Percentiles rank a stretch among this genome's conserved stretches.
These are phyloP conservation scores for Neophaeococcomyces mojaviensis DNA, from an alignment of 2,329 filamentous ascomycete species.

Conservation along the genomic window DNA sequence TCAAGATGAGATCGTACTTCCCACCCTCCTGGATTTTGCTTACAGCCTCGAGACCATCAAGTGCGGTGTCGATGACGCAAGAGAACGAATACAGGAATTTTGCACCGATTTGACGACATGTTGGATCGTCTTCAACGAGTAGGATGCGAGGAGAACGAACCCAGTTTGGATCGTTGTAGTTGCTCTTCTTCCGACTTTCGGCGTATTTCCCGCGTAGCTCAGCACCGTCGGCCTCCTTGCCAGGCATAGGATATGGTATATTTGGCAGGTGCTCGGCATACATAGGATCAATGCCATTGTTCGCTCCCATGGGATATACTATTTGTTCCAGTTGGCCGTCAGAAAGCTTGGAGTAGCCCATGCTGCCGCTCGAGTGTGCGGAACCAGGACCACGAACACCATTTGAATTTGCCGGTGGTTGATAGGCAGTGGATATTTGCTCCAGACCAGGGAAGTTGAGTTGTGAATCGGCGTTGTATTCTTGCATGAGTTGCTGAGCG, in stretches of 20 bases:
- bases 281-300: slow-evolving; percentile 88
- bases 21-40: slow-evolving; percentile 66
- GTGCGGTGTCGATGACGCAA: slow-evolving; percentile 58
- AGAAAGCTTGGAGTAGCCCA: slow-evolving; percentile 42
- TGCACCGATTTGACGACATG: slow-evolving; percentile 58
- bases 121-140: slow-evolving; percentile 75
- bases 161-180: slow-evolving; percentile 57
- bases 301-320: slow-evolving; percentile 86
- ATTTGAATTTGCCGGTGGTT: slow-evolving; percentile 9
- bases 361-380: slow-evolving; percentile 41
- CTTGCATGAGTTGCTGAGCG: slow-evolving; percentile 57
- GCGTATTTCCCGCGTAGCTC: slow-evolving; percentile 41
- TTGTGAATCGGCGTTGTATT: slow-evolving; percentile 59
- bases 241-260: slow-evolving; percentile 74
- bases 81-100: slow-evolving; percentile 61
- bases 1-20: slow-evolving; percentile 66
- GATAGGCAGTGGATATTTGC: slow-evolving; percentile 45
- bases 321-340: slow-evolving; percentile 58
- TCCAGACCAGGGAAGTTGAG: slow-evolving; percentile 58
- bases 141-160: slow-evolving; percentile 67
- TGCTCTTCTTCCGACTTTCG: slow-evolving; percentile 54
- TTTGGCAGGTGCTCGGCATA: slow-evolving; percentile 91
- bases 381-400: slow-evolving; percentile 38
- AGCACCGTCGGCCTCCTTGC: slow-evolving; percentile 50
- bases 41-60: slow-evolving; percentile 84